Evolutionary conservation across 768 basidiomycete species (phyloP).

Genomic region (Pleurotus pulmonarius): DNA sequence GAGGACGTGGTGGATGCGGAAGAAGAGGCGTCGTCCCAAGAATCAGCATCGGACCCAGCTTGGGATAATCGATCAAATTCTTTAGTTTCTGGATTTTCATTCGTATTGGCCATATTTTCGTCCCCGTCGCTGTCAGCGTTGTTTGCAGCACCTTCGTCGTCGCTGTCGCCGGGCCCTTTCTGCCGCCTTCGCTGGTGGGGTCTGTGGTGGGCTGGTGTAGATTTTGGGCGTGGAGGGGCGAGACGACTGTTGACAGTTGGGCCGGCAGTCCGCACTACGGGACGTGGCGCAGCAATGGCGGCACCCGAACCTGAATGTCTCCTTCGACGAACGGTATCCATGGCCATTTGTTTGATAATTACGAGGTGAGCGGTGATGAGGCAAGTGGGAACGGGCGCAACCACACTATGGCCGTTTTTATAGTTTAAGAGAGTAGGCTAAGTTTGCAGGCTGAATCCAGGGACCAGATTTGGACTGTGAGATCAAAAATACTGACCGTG

Average conservation of each 20-base stretch:
- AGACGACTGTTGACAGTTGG: conserved; percentile 22
- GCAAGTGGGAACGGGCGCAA: too few relatives aligned
- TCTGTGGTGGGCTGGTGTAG: conserved; percentile 63
- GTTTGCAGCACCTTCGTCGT: conserved; percentile 31
- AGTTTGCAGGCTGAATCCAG: background rate
- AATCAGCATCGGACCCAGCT: conserved; percentile 13
- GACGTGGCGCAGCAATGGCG: conserved; percentile 22
- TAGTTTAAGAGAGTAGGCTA: too few relatives aligned
- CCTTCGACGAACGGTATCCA: conserved; percentile 37
- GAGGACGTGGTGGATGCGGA: conserved; percentile 16
- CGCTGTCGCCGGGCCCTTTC: conserved; percentile 34
- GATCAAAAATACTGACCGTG: too few relatives aligned
- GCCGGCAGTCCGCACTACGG: conserved; percentile 14
- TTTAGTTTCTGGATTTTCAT: conserved; percentile 21
- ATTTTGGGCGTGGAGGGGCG: conserved; percentile 65
- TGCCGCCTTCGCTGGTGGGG: conserved; percentile 44
- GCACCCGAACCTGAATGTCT: conserved; percentile 61
- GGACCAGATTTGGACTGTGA: background rate
- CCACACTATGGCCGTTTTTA: too few relatives aligned
- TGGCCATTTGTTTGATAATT: background rate
- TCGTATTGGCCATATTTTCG: conserved; percentile 15
- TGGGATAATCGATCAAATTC: conserved; percentile 22
- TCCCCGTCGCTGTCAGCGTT: conserved; percentile 6
- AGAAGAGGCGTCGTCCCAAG: conserved; percentile 1
- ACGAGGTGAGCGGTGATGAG: too few relatives aligned